Evolutionary conservation across 768 basidiomycete species (phyloP).

Genomic region (Cubamyces lactineus): DNA sequence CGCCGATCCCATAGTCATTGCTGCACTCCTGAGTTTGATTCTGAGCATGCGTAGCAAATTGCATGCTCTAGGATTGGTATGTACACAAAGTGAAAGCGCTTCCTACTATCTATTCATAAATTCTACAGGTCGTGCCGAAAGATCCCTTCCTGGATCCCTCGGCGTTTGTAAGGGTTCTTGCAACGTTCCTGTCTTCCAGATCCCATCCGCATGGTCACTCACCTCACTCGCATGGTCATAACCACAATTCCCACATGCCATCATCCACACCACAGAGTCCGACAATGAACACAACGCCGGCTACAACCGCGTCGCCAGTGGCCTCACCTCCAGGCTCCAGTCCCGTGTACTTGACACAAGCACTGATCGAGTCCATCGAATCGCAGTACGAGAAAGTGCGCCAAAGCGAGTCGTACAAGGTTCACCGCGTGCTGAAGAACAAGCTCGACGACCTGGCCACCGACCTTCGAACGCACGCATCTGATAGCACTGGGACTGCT

Average conservation of each 20-base stretch:
- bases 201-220: constrained; percentile 28
- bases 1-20: constrained; percentile 72
- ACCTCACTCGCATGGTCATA: constrained; percentile 5
- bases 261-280: constrained; percentile 23
- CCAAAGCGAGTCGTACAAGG: constrained; percentile 57
- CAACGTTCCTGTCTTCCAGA: constrained; percentile 34
- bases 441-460: constrained; percentile 59
- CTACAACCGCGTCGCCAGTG: neutral
- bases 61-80: constrained; percentile 50
- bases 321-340: constrained; percentile 11
- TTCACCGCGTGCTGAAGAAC: constrained; percentile 62
- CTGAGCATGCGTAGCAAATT: constrained; percentile 72
- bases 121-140: constrained; percentile 52
- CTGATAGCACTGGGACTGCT: constrained; percentile 25
- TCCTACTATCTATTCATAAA: neutral
- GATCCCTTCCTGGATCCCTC: constrained; percentile 80
- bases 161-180: constrained; percentile 55
- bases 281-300: no score
- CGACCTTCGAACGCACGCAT: constrained; percentile 36
- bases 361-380: constrained; percentile 51
- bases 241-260: constrained; percentile 12
- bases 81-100: neutral
- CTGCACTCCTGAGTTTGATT: constrained; percentile 71
- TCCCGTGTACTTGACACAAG: constrained; percentile 43
- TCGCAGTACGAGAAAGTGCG: constrained; percentile 51